Evolutionary conservation across 352 stramenopile species (phyloP).

Genomic region (Phytophthora ohioensis): DNA sequence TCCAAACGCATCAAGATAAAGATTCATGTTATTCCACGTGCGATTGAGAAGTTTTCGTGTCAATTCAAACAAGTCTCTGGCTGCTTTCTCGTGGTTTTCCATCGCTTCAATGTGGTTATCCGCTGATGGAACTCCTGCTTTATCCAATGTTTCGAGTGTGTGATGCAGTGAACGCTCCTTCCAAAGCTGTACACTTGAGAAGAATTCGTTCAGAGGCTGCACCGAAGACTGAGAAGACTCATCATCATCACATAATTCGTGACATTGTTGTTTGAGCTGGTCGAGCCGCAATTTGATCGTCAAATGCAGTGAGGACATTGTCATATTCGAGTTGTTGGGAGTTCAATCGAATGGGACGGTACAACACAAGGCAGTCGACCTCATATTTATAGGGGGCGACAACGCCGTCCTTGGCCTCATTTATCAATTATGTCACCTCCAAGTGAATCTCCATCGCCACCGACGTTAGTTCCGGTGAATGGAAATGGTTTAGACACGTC

Average conservation of each 20-base stretch:
- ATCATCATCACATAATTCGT: slow-evolving; percentile 16
- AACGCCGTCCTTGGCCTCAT: not conserved
- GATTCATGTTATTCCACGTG: slow-evolving; percentile 26
- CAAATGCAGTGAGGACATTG: slow-evolving; percentile 15
- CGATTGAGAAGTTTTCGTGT: slow-evolving; percentile 35
- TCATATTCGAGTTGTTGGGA: slow-evolving; percentile 2
- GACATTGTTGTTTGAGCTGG: slow-evolving; percentile 23
- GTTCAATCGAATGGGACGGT: slow-evolving; percentile 9
- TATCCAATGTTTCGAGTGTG: slow-evolving; percentile 57
- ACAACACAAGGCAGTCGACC: not conserved
- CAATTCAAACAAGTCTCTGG: slow-evolving; percentile 48
- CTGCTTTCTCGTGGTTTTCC: slow-evolving; percentile 59
- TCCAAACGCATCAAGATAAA: slow-evolving; percentile 46
- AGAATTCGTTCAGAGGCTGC: slow-evolving; percentile 25
- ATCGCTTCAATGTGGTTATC: slow-evolving; percentile 69
- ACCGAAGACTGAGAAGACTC: not conserved
- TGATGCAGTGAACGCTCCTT: slow-evolving; percentile 70
- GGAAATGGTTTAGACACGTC: slow-evolving; percentile 62
- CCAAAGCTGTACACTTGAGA: slow-evolving; percentile 60
- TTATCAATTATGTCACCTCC: too few species aligned
- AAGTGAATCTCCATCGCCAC: slow-evolving; percentile 5
- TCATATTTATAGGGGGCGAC: slow-evolving; percentile 33
- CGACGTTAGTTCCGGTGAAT: slow-evolving; percentile 48
- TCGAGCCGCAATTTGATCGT: slow-evolving; percentile 29
- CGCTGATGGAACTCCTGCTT: slow-evolving; percentile 1